phyloP scores from a whole-genome alignment of 2,329 filamentous ascomycete genomes.

The Cytospora piceicola region DNA sequence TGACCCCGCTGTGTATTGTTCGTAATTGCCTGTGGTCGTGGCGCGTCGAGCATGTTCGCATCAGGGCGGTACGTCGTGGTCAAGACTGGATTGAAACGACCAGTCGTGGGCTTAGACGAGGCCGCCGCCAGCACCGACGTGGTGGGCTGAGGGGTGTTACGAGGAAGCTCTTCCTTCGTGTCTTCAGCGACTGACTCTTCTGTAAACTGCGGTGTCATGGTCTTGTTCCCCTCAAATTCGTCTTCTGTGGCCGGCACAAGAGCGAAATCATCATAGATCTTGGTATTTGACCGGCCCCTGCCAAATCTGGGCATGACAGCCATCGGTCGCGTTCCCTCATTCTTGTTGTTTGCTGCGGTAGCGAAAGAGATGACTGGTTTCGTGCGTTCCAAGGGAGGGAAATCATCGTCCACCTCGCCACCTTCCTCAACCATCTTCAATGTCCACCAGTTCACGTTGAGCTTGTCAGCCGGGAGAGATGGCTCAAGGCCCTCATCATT shows the following conservation, averaged over 20 bases:
- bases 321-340: conserved; percentile 27
- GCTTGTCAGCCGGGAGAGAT: conserved; percentile 63
- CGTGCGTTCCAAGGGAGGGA: conserved; percentile 75
- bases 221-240: conserved; percentile 71
- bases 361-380: conserved; percentile 73
- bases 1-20: conserved; percentile 60
- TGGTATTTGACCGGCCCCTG: conserved; percentile 68
- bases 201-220: conserved; percentile 67
- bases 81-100: conserved; percentile 61
- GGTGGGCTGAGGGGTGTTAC: conserved; percentile 53
- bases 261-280: conserved; percentile 81
- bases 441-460: conserved; percentile 82
- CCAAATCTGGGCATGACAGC: conserved; percentile 64
- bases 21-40: conserved; percentile 50
- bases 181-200: conserved; percentile 51
- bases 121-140: conserved; percentile 38
- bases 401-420: conserved; percentile 84
- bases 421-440: conserved; percentile 83
- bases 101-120: conserved; percentile 13
- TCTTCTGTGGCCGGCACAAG: conserved; percentile 72
- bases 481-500: conserved; percentile 76
- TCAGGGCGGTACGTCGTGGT: conserved; percentile 63
- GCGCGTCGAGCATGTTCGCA: conserved; percentile 59
- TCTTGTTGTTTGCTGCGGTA: conserved; percentile 31
- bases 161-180: conserved; percentile 47